Percentiles rank a stretch among this genome's conserved stretches.
phyloP scores from a whole-genome alignment of 2,329 filamentous ascomycete genomes.

The Pestalotiopsis sp. region DNA sequence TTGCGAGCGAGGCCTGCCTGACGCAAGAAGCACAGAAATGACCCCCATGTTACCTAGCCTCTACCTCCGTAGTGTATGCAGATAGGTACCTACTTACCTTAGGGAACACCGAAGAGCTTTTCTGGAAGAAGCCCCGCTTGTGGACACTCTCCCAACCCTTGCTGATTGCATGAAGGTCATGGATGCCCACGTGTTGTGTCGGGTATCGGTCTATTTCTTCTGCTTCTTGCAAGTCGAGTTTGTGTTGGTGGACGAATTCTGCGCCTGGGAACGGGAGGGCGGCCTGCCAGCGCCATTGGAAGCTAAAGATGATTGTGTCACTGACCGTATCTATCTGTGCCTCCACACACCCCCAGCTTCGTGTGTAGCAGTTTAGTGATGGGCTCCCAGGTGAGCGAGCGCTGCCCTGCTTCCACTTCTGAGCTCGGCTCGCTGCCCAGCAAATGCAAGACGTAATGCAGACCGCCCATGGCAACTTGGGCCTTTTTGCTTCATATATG shows the following conservation, averaged over 20 bases:
- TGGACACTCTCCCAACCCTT: background rate
- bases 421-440: background rate
- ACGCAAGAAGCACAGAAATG: background rate
- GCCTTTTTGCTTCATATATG: background rate
- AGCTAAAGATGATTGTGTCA: background rate
- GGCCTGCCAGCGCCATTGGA: background rate
- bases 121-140: conserved; percentile 6
- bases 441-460: conserved; percentile 1
- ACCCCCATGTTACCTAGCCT: background rate
- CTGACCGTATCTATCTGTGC: background rate
- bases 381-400: background rate
- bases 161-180: background rate
- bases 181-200: conserved; percentile 8
- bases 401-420: background rate
- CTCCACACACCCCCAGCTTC: background rate
- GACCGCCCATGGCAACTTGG: background rate
- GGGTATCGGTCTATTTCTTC: conserved; percentile 1
- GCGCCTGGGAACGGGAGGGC: background rate
- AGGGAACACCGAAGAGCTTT: conserved; percentile 8
- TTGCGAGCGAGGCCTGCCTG: background rate
- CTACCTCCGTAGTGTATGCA: background rate
- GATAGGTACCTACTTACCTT: background rate
- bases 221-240: no score
- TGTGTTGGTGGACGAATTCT: background rate
- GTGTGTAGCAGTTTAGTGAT: background rate